A percentile compares a stretch with the other conserved stretches of the same genome.
Conservation (phyloP, 2,329 filamentous ascomycete genomes). For the Harringtonia aguacate region DNA sequence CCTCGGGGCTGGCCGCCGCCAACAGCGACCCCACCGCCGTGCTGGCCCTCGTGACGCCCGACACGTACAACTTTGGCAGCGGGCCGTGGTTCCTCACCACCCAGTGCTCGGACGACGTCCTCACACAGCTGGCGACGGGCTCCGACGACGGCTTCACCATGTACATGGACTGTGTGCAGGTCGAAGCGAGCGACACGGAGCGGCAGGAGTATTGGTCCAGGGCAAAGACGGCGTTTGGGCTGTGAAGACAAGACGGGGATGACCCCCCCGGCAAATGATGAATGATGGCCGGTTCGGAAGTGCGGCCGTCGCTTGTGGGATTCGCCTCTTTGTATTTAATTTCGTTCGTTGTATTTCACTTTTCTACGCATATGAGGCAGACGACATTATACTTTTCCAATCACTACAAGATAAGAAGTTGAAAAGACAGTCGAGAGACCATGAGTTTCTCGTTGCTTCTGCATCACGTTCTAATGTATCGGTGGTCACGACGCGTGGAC, state of each 20-base stretch:
- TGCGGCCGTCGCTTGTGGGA: no score
- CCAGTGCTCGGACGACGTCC: slow-evolving; percentile 27
- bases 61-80: slow-evolving; percentile 43
- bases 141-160: slow-evolving; percentile 29
- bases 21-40: slow-evolving; percentile 26
- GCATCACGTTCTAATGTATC: no score
- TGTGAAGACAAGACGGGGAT: slow-evolving; percentile 18
- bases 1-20: slow-evolving; percentile 16
- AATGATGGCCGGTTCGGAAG: no score
- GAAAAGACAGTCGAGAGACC: no score
- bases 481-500: no score
- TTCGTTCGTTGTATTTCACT: no score
- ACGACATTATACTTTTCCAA: no score
- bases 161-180: slow-evolving; percentile 39
- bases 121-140: slow-evolving; percentile 21
- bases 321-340: no score
- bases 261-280: no score
- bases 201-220: slow-evolving; percentile 29
- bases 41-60: slow-evolving; percentile 31
- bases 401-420: no score
- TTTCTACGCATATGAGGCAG: no score
- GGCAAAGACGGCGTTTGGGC: slow-evolving; percentile 36
- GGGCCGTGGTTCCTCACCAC: slow-evolving; percentile 40
- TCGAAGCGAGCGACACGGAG: slow-evolving; percentile 14
- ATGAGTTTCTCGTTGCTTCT: no score